Base-by-base conservation (phyloP, 768 basidiomycete species). In the Tricholoma sp. region DNA sequence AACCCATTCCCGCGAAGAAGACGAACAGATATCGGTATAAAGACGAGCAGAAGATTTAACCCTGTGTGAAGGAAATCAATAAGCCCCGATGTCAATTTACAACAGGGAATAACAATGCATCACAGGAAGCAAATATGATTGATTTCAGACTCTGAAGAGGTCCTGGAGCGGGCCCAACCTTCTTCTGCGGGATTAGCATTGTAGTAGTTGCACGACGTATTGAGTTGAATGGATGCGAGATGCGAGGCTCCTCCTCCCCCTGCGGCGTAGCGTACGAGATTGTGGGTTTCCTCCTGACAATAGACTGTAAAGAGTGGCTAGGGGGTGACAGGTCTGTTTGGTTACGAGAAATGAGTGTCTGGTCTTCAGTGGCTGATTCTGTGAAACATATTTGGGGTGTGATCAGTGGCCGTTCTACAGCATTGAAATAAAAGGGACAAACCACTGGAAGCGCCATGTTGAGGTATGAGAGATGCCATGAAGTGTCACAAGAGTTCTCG, bases 31-130 rank as follows among this genome's bases (percentile, higher is more conserved):
- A 90, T 63, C 1, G 89, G 89, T 24, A 91, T 89, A 64, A 79
- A 90, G 8, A 87, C 61, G 0, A 90, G 76, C 10, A 91, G 71
- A n/a, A 89, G 10, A 63, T 91, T 91, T 7, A 91, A 67, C 77
- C 82, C 89, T 90, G 55, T 22, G 16, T 31, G 18, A 16, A 18
- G 39, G 27, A 14, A 32, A 52, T 11, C 31, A 7, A 57, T 14
- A 52, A 49, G 14, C 46, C 22, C 5, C n/a, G n/a, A n/a, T n/a
- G n/a, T n/a, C 12, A 4, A 11, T 12, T 21, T 45, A 10, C 11
- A 12, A 24, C 7, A 5, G 18, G 24, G n/a, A n/a, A n/a, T n/a
- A n/a, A n/a, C n/a, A n/a, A n/a, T n/a, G n/a, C n/a, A n/a, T n/a
- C 56, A 88, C 89, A 88, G 32, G 86, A 86, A 16, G 79, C 74